These are phyloP conservation scores for Penicillium sp. DNA, from an alignment of 2,329 filamentous ascomycete species.

Conservation along the genomic window DNA sequence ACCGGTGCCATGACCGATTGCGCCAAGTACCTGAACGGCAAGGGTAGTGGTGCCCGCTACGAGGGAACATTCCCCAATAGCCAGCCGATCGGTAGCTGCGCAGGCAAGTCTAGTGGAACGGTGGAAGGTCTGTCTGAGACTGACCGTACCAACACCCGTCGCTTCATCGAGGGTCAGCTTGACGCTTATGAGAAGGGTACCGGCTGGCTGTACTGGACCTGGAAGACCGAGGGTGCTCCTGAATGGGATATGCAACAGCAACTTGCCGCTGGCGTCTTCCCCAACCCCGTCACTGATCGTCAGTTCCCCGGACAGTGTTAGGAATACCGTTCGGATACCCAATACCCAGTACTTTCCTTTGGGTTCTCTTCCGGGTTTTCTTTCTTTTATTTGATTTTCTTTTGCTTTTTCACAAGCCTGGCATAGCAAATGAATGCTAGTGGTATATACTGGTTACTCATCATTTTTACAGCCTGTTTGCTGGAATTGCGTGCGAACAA, in stretches of 20 bases:
- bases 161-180: slow-evolving; percentile 47
- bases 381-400: not conserved
- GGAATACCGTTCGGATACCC: not conserved
- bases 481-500: slow-evolving; percentile 4
- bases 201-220: slow-evolving; percentile 51
- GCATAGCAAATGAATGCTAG: not conserved
- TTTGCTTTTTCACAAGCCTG: not conserved
- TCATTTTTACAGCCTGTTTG: not conserved
- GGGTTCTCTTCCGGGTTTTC: no score
- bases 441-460: not conserved
- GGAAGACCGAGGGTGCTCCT: slow-evolving; percentile 49
- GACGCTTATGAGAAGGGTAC: slow-evolving; percentile 43
- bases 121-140: slow-evolving; percentile 44
- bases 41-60: slow-evolving; percentile 57
- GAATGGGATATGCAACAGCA: slow-evolving; percentile 49
- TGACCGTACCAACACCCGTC: slow-evolving; percentile 39
- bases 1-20: slow-evolving; percentile 63
- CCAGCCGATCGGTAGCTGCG: slow-evolving; percentile 53
- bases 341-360: no score
- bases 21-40: slow-evolving; percentile 54
- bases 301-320: slow-evolving; percentile 35
- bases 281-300: slow-evolving; percentile 39
- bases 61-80: slow-evolving; percentile 51
- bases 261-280: slow-evolving; percentile 47
- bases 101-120: slow-evolving; percentile 46